phyloP scores from a whole-genome alignment of 75 land plant genomes.

The Pinus tabuliformis region DNA sequence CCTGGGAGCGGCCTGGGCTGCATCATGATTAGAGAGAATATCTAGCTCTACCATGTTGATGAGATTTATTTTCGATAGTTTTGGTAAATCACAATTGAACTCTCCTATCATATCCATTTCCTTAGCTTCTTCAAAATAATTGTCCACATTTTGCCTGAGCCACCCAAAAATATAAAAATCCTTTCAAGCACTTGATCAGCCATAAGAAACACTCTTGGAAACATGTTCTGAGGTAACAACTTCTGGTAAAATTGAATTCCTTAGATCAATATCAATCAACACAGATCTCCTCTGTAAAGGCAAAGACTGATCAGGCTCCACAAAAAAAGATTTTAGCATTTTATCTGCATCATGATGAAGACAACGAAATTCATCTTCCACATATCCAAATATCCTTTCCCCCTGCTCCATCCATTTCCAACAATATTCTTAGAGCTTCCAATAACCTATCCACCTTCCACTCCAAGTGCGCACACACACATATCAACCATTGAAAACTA shows the following conservation, averaged over 20 bases:
- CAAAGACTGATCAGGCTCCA: constrained; percentile 93
- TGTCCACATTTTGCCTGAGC: constrained; percentile 27
- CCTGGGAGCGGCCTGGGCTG: no score
- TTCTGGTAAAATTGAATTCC: constrained; percentile 78
- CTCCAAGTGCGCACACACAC: constrained; percentile 53
- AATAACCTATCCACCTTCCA: constrained; percentile 76
- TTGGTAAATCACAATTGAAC: constrained; percentile 54
- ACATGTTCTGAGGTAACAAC: constrained; percentile 93
- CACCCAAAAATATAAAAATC: constrained; percentile 75
- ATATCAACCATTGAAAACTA: no score
- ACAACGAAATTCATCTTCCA: neutral
- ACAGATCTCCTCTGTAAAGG: constrained; percentile 75
- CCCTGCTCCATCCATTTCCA: constrained; percentile 25
- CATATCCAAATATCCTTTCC: constrained; percentile 5
- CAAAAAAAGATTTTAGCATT: constrained; percentile 89
- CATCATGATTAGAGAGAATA: constrained; percentile 74
- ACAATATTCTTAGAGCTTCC: constrained; percentile 62
- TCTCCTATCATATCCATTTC: constrained; percentile 50
- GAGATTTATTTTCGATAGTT: constrained; percentile 17
- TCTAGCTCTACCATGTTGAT: constrained; percentile 74
- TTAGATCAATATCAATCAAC: constrained; percentile 72
- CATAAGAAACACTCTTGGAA: constrained; percentile 34
- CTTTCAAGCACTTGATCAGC: constrained; percentile 49
- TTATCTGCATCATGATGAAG: constrained; percentile 56
- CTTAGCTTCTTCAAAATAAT: constrained; percentile 18